A percentile compares a stretch with the other conserved stretches of the same genome.
Evolutionary conservation across 441 rosid genomes (phyloP).

Genomic region (Adansonia gregorii): DNA sequence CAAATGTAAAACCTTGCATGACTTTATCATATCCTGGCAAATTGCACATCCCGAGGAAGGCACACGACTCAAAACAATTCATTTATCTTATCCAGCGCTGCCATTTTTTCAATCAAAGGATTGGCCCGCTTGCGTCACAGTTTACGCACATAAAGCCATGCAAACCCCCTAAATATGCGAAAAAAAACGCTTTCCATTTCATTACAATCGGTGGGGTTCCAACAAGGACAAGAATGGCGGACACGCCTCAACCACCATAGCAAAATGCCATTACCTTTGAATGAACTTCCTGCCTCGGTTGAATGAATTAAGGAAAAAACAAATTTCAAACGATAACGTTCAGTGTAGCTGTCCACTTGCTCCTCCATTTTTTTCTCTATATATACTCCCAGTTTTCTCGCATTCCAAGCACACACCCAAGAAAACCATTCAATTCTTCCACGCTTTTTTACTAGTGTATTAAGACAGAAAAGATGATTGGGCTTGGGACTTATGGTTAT

Average conservation of each 20-base stretch:
- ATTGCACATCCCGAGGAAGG: slow-evolving; percentile 44
- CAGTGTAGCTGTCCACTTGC: slow-evolving; percentile 39
- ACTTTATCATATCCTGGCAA: slow-evolving; percentile 7
- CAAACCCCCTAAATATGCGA: neutral
- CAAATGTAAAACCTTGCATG: too few relatives aligned
- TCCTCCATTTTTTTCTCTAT: neutral
- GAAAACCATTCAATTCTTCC: neutral
- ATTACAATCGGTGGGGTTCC: neutral
- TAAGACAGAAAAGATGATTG: slow-evolving; percentile 31
- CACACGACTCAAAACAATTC: slow-evolving; percentile 33
- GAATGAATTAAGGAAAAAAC: neutral
- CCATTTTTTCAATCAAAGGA: slow-evolving; percentile 2
- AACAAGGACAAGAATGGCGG: neutral
- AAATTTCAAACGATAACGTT: slow-evolving; percentile 36
- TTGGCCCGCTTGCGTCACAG: slow-evolving; percentile 19
- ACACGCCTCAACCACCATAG: slow-evolving; percentile 14
- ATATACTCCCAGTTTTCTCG: slow-evolving; percentile 19
- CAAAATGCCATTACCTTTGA: neutral
- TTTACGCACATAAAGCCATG: slow-evolving; percentile 27
- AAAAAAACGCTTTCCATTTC: neutral
- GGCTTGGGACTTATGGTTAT: slow-evolving; percentile 27
- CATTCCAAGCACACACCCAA: neutral
- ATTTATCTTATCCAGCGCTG: slow-evolving; percentile 5
- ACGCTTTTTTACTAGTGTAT: neutral
- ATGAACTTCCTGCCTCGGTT: neutral